Conservation (phyloP, 169 alveolate species). For the Fabrea salina region DNA sequence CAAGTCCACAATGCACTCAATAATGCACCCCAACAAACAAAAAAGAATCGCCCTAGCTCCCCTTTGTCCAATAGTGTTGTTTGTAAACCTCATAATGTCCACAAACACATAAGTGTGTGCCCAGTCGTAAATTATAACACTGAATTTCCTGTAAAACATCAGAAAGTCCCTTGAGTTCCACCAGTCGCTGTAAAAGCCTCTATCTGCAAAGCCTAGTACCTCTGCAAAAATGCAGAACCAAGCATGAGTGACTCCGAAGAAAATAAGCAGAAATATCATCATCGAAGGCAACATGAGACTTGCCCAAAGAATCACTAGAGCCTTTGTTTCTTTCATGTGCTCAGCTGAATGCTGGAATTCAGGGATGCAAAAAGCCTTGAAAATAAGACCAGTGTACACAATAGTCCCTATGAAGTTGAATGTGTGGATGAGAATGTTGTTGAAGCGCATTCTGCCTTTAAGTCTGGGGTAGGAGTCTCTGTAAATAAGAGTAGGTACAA, state of each 20-base stretch:
- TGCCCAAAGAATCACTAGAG: not conserved
- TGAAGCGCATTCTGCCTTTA: constrained; percentile 12
- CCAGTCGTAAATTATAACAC: constrained; percentile 10
- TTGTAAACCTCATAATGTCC: not conserved
- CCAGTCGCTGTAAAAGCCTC: constrained; percentile 94
- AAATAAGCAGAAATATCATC: constrained; percentile 90
- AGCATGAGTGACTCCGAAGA: constrained; percentile 89
- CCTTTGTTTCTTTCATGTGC: not conserved
- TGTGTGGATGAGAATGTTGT: not conserved
- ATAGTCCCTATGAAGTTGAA: not conserved
- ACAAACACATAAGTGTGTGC: not conserved
- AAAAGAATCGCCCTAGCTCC: not conserved
- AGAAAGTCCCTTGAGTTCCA: constrained; percentile 87
- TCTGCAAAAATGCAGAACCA: constrained; percentile 92
- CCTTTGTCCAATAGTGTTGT: not conserved
- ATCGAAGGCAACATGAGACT: constrained; percentile 81
- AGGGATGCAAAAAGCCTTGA: constrained; percentile 44
- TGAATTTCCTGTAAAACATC: constrained; percentile 36
- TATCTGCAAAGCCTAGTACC: constrained; percentile 92
- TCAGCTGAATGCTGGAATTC: constrained; percentile 26
- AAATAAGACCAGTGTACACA: constrained; percentile 29
- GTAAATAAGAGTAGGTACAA: constrained; percentile 64
- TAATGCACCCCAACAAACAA: too few relatives aligned
- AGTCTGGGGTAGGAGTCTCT: constrained; percentile 54
- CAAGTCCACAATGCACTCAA: not conserved